These are phyloP conservation scores for Rhynchospora tenuis DNA, from an alignment of 176 grass and related monocot species.

Conservation along the genomic window DNA sequence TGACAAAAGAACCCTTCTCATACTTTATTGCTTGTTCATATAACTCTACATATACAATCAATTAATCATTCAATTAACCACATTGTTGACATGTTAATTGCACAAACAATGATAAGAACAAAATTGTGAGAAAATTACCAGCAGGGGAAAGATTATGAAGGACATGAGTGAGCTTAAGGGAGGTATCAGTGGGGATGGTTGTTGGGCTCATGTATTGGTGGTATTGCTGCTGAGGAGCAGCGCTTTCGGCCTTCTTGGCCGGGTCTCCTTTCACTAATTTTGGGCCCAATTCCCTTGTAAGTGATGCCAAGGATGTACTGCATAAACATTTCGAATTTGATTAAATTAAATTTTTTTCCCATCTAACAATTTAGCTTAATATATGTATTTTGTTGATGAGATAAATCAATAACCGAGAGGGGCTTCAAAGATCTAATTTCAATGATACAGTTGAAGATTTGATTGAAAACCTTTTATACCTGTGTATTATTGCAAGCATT, in stretches of 20 bases:
- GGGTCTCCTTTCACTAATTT: conserved; percentile 75
- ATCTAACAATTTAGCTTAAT: not conserved
- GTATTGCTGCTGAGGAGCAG: conserved; percentile 32
- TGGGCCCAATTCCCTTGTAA: conserved; percentile 69
- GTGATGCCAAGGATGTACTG: conserved; percentile 74
- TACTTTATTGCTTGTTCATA: conserved; percentile 95
- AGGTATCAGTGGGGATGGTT: conserved; percentile 67
- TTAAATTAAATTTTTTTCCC: not conserved
- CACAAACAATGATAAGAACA: not conserved
- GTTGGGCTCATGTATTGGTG: conserved; percentile 46
- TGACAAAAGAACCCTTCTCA: conserved; percentile 83
- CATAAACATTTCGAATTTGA: not conserved
- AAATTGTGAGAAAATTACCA: conserved; percentile 25
- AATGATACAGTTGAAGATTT: too few species aligned
- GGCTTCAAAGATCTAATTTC: too few species aligned
- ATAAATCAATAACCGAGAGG: not conserved
- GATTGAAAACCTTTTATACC: too few species aligned
- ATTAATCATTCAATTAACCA: not conserved
- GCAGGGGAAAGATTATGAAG: conserved; percentile 83
- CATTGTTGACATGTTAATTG: not conserved
- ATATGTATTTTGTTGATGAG: not conserved
- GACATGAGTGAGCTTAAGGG: conserved; percentile 93
- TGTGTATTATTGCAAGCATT: too few species aligned
- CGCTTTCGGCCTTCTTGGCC: conserved; percentile 48
- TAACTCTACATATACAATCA: conserved; percentile 39